Conservation (phyloP, 352 stramenopile species). For the Pythium apleroticum region DNA sequence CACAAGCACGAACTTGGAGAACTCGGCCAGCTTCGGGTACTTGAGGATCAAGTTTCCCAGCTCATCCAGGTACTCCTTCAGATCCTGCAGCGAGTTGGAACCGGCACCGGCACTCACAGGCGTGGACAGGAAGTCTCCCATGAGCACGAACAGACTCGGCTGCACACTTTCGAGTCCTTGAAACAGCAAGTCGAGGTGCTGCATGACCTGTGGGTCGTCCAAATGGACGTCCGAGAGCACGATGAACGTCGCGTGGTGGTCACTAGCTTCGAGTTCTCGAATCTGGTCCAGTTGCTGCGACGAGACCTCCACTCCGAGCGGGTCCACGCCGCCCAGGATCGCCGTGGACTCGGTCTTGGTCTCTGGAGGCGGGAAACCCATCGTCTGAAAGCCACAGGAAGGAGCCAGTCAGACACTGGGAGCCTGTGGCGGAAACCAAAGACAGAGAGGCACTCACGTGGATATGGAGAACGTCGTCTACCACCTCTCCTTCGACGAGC, state of each 20-base stretch:
- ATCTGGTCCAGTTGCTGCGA: slow-evolving; percentile 82
- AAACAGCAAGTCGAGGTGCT: slow-evolving; percentile 89
- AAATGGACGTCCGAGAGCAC: slow-evolving; percentile 93
- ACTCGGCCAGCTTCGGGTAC: slow-evolving; percentile 74
- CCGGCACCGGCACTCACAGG: slow-evolving; percentile 69
- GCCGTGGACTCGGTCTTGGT: slow-evolving; percentile 67
- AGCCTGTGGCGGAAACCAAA: too few relatives aligned
- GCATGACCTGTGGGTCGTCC: slow-evolving; percentile 90
- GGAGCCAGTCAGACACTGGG: background rate
- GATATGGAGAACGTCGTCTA: slow-evolving; percentile 90
- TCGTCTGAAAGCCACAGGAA: slow-evolving; percentile 42
- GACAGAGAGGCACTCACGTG: slow-evolving; percentile 46
- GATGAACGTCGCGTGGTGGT: slow-evolving; percentile 91
- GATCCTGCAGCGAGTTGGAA: slow-evolving; percentile 70
- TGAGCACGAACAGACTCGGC: slow-evolving; percentile 90
- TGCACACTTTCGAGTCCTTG: slow-evolving; percentile 77
- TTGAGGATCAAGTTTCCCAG: slow-evolving; percentile 90
- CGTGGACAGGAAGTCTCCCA: slow-evolving; percentile 92
- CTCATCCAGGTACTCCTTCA: slow-evolving; percentile 89
- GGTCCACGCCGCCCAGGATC: slow-evolving; percentile 77
- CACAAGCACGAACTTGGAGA: slow-evolving; percentile 91
- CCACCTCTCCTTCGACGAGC: slow-evolving; percentile 92
- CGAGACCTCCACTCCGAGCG: slow-evolving; percentile 82
- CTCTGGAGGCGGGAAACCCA: slow-evolving; percentile 91
- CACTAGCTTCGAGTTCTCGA: slow-evolving; percentile 65